phyloP scores from a whole-genome alignment of 257 asterid genomes.

The Agastache rugosa region DNA sequence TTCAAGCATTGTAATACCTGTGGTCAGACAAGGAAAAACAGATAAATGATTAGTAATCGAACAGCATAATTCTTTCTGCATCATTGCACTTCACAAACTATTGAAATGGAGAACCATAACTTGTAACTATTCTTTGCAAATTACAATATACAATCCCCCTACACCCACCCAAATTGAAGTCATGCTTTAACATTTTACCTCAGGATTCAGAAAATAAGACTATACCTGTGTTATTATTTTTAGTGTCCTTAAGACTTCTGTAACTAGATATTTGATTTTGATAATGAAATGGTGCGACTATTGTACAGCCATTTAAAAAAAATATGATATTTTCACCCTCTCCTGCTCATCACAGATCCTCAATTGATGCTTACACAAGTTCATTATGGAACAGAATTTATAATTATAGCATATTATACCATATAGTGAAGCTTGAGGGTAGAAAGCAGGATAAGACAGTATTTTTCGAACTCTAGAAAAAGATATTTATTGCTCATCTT shows the following conservation, averaged over 20 bases:
- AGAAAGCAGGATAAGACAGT: too few species aligned
- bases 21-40: conserved; percentile 25
- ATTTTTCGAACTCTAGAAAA: too few species aligned
- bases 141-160: neutral
- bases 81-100: conserved; percentile 8
- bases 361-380: conserved; percentile 1
- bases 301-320: neutral
- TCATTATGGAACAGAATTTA: neutral
- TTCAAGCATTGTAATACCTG: conserved; percentile 46
- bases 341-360: conserved; percentile 13
- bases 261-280: neutral
- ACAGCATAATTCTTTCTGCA: neutral
- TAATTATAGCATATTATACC: neutral
- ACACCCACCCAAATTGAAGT: too few species aligned
- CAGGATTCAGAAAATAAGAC: neutral
- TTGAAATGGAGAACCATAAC: neutral
- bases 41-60: neutral
- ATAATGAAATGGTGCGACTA: neutral
- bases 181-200: neutral
- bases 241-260: neutral
- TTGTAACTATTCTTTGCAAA: neutral
- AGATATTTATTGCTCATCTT: too few species aligned
- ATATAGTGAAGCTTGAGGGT: neutral
- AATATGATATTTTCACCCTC: neutral
- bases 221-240: neutral